These are phyloP conservation scores for Leucaena leucocephala DNA, from an alignment of 306 rosid species.

Conservation along the genomic window DNA sequence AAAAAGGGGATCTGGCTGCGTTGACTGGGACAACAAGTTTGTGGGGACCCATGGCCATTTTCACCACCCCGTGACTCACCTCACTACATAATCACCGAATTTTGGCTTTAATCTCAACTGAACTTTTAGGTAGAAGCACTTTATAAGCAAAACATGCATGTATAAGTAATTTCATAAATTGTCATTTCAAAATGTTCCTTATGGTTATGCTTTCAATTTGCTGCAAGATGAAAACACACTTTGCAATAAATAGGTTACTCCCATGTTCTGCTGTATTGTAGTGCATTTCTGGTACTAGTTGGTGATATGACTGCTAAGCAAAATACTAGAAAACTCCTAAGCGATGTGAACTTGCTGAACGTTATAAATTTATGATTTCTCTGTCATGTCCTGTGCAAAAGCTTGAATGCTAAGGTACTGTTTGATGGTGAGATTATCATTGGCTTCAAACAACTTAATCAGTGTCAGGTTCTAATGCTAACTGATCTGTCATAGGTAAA, in stretches of 20 bases:
- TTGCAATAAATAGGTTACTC: background rate
- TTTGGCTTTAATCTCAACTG: no score
- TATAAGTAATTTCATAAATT: background rate
- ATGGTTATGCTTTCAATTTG: background rate
- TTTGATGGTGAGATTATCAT: background rate
- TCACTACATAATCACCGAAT: no score
- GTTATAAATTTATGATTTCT: background rate
- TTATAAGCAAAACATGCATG: no score
- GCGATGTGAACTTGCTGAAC: background rate
- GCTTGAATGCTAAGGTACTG: background rate
- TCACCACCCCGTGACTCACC: no score
- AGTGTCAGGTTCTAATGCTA: background rate
- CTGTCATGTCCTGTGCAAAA: background rate
- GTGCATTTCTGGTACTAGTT: background rate
- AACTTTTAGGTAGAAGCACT: no score
- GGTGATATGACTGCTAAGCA: background rate
- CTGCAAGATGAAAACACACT: background rate
- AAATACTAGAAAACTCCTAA: background rate
- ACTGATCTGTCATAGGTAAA: background rate
- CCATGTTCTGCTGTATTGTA: background rate
- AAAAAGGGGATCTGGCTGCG: no score
- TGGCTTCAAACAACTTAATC: background rate
- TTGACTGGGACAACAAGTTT: no score
- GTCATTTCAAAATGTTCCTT: background rate
- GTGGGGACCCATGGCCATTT: no score